These are phyloP conservation scores for Starmerella gropengiesseri DNA, from an alignment of 805 yeast species.

Conservation along the genomic window DNA sequence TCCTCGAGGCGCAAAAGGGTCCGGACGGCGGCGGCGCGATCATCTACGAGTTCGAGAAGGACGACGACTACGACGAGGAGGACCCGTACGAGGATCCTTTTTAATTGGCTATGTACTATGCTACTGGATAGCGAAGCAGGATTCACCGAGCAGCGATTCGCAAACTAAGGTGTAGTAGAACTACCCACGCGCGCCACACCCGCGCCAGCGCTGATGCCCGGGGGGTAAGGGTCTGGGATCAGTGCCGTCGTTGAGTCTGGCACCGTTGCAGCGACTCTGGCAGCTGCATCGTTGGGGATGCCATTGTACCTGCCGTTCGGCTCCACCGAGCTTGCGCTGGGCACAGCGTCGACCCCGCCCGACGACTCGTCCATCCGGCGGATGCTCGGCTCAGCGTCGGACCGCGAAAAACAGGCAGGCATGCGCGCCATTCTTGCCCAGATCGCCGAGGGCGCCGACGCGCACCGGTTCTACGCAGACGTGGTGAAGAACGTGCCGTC, in stretches of 20 bases:
- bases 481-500: constrained; percentile 82
- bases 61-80: constrained; percentile 96
- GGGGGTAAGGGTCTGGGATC: too few species aligned
- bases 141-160: too few species aligned
- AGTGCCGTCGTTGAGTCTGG: too few species aligned
- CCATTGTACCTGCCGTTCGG: constrained; percentile 57
- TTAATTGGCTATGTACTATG: constrained; percentile 26
- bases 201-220: too few species aligned
- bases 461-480: constrained; percentile 48
- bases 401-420: constrained; percentile 52
- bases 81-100: constrained; percentile 97
- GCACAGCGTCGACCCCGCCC: constrained; percentile 60
- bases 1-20: constrained; percentile 66
- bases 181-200: background rate
- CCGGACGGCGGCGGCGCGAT: constrained; percentile 75
- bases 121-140: too few species aligned
- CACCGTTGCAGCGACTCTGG: too few species aligned
- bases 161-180: background rate
- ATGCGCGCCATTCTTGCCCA: constrained; percentile 40
- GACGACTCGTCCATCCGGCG: constrained; percentile 57
- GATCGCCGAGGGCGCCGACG: constrained; percentile 29
- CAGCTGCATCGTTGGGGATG: too few species aligned
- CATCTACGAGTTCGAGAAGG: constrained; percentile 89
- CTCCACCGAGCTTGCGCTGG: constrained; percentile 70
- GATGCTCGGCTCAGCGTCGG: constrained; percentile 56